Evolutionary conservation across 2,329 filamentous ascomycete genomes (phyloP).

Genomic region (Alternaria brassicae): DNA sequence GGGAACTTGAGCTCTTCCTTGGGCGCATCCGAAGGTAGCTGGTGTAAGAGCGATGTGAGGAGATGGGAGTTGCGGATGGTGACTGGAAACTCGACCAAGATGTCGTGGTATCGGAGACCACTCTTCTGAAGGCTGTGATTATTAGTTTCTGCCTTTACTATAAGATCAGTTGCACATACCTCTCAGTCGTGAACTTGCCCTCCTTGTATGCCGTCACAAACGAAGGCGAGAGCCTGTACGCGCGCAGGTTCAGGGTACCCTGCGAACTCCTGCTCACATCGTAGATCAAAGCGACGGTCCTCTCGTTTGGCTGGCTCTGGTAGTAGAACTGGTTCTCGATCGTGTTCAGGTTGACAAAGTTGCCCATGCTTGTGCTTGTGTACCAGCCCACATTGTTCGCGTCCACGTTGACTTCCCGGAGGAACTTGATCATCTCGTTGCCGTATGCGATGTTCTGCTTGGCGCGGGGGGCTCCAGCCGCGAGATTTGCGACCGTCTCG

Average conservation of each 20-base stretch:
- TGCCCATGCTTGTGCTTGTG: conserved; percentile 97
- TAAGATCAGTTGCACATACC: conserved; percentile 65
- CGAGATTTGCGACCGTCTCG: conserved; percentile 61
- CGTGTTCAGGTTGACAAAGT: conserved; percentile 93
- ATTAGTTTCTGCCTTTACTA: conserved; percentile 17
- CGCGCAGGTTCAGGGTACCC: conserved; percentile 85
- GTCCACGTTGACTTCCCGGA: conserved; percentile 97
- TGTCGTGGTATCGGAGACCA: conserved; percentile 91
- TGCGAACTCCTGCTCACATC: conserved; percentile 95
- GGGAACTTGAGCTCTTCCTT: conserved; percentile 76
- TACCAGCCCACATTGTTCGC: conserved; percentile 99
- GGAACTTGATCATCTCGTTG: conserved; percentile 94
- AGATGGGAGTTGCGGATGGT: conserved; percentile 96
- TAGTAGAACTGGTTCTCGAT: conserved; percentile 99
- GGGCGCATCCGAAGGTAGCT: conserved; percentile 74
- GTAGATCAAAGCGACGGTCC: conserved; percentile 87
- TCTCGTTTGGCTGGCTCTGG: conserved; percentile 89
- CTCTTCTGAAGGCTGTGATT: conserved; percentile 83
- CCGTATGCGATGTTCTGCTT: conserved; percentile 91
- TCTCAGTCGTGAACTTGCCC: conserved; percentile 96
- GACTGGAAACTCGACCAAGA: conserved; percentile 88
- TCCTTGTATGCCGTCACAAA: conserved; percentile 96
- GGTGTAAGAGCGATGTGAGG: conserved; percentile 92
- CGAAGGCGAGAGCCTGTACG: conserved; percentile 84
- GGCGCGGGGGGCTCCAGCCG: conserved; percentile 86